Conservation (phyloP, 2,329 filamentous ascomycete genomes). For the Beauveria australis region DNA sequence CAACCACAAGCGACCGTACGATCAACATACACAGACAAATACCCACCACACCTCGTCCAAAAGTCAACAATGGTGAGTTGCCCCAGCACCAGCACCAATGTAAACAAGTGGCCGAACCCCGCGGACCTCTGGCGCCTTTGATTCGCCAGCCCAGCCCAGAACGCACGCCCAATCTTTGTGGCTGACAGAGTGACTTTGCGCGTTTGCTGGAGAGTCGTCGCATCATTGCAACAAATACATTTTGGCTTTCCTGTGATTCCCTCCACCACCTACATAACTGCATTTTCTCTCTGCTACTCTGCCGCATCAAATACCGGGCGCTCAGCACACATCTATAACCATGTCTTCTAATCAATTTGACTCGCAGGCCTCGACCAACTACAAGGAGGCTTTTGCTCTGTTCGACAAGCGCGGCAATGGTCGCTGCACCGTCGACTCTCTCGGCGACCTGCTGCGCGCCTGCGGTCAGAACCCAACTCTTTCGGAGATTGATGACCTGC, state of each 20-base stretch:
- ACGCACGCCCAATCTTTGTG: not conserved
- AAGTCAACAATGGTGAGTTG: slow-evolving; percentile 30
- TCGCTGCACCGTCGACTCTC: slow-evolving; percentile 74
- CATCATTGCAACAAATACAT: not conserved
- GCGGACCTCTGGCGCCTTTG: slow-evolving; percentile 20
- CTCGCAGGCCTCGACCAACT: slow-evolving; percentile 77
- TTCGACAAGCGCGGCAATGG: slow-evolving; percentile 99
- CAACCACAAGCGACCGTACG: not conserved
- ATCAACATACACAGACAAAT: slow-evolving; percentile 8
- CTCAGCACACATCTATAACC: slow-evolving; percentile 6
- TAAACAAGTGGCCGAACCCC: slow-evolving; percentile 25
- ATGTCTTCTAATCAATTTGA: slow-evolving; percentile 48
- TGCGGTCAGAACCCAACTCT: slow-evolving; percentile 98
- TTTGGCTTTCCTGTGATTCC: not conserved
- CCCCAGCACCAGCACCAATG: slow-evolving; percentile 22
- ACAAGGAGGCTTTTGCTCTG: slow-evolving; percentile 99
- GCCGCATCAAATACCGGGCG: not conserved
- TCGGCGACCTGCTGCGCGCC: slow-evolving; percentile 89
- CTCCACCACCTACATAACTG: slow-evolving; percentile 7
- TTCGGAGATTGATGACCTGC: slow-evolving; percentile 83
- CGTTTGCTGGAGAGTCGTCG: not conserved
- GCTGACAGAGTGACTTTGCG: not conserved
- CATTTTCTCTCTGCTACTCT: not conserved
- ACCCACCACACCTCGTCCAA: slow-evolving; percentile 10
- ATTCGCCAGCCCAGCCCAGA: slow-evolving; percentile 22